These are phyloP conservation scores for Hypoxylon trugodes DNA, from an alignment of 495 filamentous ascomycete genomes.

Conservation along the genomic window DNA sequence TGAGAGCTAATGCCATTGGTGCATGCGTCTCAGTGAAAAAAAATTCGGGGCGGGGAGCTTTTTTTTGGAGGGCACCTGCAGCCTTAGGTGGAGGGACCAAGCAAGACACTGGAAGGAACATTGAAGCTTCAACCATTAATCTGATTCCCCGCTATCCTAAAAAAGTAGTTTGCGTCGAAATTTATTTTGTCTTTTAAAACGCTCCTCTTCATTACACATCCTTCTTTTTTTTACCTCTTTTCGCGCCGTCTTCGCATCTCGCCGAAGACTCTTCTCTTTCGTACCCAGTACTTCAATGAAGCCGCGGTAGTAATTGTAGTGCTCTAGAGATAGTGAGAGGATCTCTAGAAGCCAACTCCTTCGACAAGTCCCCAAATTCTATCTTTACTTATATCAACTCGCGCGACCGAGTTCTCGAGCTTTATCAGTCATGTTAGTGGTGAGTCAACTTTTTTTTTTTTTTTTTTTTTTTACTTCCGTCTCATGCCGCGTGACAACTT, in stretches of 20 bases:
- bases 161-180: conserved; percentile 27
- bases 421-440: conserved; percentile 50
- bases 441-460: conserved; percentile 41
- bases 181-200: conserved; percentile 26
- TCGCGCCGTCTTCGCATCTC: conserved; percentile 7
- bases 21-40: background rate
- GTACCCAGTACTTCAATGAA: conserved; percentile 54
- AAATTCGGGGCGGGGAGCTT: conserved; percentile 20
- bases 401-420: conserved; percentile 3
- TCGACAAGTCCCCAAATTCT: conserved; percentile 31
- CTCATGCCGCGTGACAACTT: no score
- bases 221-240: background rate
- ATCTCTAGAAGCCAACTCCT: conserved; percentile 67
- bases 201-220: conserved; percentile 1
- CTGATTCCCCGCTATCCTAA: conserved; percentile 40
- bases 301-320: conserved; percentile 70
- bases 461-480: background rate
- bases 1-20: conserved; percentile 18
- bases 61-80: background rate
- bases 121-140: conserved; percentile 25
- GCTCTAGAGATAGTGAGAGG: conserved; percentile 77
- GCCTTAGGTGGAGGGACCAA: background rate
- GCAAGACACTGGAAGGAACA: background rate
- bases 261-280: conserved; percentile 1
- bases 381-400: conserved; percentile 14